These are phyloP conservation scores for Fraxinus americana DNA, from an alignment of 257 asterid genomes.

Conservation along the genomic window DNA sequence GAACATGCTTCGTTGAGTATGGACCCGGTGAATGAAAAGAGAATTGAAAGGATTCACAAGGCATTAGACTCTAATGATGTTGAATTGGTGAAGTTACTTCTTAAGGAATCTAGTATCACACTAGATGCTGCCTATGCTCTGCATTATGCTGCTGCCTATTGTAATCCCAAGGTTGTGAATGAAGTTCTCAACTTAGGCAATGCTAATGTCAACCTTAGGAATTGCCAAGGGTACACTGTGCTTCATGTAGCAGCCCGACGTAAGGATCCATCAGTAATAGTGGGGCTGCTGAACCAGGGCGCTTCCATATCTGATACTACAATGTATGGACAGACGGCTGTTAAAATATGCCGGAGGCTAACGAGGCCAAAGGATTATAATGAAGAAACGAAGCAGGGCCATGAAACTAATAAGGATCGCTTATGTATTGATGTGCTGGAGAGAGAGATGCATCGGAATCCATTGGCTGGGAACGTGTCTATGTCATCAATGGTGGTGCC, in stretches of 20 bases:
- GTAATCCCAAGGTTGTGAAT: constrained; percentile 63
- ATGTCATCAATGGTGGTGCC: constrained; percentile 60
- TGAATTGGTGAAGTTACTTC: constrained; percentile 61
- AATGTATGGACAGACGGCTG: constrained; percentile 64
- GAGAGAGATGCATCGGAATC: constrained; percentile 69
- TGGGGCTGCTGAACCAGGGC: constrained; percentile 56
- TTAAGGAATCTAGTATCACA: constrained; percentile 67
- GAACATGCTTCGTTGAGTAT: constrained; percentile 39
- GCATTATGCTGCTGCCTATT: constrained; percentile 85
- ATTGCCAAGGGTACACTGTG: constrained; percentile 66
- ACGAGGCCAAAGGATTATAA: constrained; percentile 77
- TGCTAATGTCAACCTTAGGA: constrained; percentile 62
- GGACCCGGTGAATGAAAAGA: constrained; percentile 50
- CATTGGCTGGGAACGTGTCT: constrained; percentile 53
- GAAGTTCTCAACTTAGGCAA: constrained; percentile 61
- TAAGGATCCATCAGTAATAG: constrained; percentile 63
- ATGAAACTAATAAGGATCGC: constrained; percentile 65
- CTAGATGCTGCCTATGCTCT: constrained; percentile 72
- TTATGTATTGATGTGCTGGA: constrained; percentile 77
- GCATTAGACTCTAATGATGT: constrained; percentile 82
- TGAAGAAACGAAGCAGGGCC: constrained; percentile 54
- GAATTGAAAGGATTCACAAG: constrained; percentile 58
- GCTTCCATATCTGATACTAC: constrained; percentile 63
- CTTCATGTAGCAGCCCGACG: constrained; percentile 91
- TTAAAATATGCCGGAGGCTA: constrained; percentile 65